These are phyloP conservation scores for Crithidia fasciculata DNA, from an alignment of 208 protist species.

Conservation along the genomic window DNA sequence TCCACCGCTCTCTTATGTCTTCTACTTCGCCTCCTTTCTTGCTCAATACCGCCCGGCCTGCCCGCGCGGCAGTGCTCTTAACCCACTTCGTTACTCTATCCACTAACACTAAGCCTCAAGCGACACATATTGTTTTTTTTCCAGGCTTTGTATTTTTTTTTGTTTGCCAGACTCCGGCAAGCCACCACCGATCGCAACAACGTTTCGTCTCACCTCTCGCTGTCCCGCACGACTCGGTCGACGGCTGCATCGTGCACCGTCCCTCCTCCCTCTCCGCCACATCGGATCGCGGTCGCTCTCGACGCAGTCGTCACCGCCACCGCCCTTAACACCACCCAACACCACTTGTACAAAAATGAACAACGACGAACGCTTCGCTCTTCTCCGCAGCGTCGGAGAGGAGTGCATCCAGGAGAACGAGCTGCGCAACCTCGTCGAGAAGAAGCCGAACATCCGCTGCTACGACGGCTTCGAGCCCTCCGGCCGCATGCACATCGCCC, in stretches of 20 bases:
- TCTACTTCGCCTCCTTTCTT: no score
- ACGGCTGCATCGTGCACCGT: slow-evolving; percentile 1
- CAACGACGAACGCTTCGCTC: slow-evolving; percentile 75
- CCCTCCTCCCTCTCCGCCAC: background rate
- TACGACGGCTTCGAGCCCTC: slow-evolving; percentile 99
- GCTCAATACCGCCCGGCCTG: no score
- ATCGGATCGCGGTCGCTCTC: background rate
- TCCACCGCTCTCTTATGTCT: no score
- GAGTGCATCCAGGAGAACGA: slow-evolving; percentile 96
- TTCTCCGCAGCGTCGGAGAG: slow-evolving; percentile 94
- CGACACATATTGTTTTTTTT: no score
- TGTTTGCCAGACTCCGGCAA: background rate
- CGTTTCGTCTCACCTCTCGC: slow-evolving; percentile 15
- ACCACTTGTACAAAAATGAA: slow-evolving; percentile 12
- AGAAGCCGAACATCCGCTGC: slow-evolving; percentile 92
- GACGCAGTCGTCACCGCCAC: background rate
- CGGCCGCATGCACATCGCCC: slow-evolving; percentile 99
- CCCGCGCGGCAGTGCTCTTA: no score
- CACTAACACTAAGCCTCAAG: no score
- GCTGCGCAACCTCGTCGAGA: slow-evolving; percentile 89
- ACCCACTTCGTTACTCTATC: no score
- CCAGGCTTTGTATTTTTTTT: background rate
- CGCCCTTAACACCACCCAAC: background rate
- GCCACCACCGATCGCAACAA: slow-evolving; percentile 7
- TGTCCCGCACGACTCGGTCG: slow-evolving; percentile 20